phyloP scores from a whole-genome alignment of 2,329 filamentous ascomycete genomes.

The Leptosphaerulina australis region DNA sequence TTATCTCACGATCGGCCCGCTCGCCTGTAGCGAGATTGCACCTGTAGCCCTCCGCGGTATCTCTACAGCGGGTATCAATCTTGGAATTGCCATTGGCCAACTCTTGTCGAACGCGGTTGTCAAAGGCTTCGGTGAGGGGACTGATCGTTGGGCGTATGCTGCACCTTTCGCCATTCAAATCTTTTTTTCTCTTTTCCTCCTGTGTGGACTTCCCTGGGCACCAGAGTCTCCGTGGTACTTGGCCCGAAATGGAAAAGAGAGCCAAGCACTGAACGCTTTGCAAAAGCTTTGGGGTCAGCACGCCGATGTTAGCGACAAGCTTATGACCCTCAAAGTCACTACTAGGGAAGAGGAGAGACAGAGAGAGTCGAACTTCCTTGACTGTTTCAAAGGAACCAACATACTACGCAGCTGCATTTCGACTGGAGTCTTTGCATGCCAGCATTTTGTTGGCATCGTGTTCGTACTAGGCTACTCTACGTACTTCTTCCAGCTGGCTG shows the following conservation, averaged over 20 bases:
- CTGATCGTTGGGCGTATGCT: constrained; percentile 62
- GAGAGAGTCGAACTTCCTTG: constrained; percentile 68
- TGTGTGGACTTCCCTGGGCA: constrained; percentile 67
- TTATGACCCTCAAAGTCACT: constrained; percentile 67
- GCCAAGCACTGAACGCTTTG: constrained; percentile 67
- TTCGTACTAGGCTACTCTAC: constrained; percentile 50
- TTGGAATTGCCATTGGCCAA: constrained; percentile 69
- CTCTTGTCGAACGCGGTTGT: constrained; percentile 57
- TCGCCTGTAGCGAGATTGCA: constrained; percentile 48
- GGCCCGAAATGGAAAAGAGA: constrained; percentile 64
- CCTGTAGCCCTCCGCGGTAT: constrained; percentile 64
- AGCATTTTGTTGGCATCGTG: constrained; percentile 50
- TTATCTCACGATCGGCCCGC: constrained; percentile 21
- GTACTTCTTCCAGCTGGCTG: constrained; percentile 53
- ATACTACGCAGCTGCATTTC: constrained; percentile 74
- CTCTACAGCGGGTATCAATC: constrained; percentile 64
- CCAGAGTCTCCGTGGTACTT: constrained; percentile 75
- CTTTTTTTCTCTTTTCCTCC: constrained; percentile 71
- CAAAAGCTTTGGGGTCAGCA: constrained; percentile 62
- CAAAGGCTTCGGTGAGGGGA: constrained; percentile 59
- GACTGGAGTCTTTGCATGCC: constrained; percentile 52
- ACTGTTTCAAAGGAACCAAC: constrained; percentile 80
- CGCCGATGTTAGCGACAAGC: constrained; percentile 46
- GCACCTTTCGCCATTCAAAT: constrained; percentile 72
- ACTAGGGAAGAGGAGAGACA: constrained; percentile 77